These are phyloP conservation scores for Piloderma croceum DNA, from an alignment of 768 basidiomycete species.

Conservation along the genomic window DNA sequence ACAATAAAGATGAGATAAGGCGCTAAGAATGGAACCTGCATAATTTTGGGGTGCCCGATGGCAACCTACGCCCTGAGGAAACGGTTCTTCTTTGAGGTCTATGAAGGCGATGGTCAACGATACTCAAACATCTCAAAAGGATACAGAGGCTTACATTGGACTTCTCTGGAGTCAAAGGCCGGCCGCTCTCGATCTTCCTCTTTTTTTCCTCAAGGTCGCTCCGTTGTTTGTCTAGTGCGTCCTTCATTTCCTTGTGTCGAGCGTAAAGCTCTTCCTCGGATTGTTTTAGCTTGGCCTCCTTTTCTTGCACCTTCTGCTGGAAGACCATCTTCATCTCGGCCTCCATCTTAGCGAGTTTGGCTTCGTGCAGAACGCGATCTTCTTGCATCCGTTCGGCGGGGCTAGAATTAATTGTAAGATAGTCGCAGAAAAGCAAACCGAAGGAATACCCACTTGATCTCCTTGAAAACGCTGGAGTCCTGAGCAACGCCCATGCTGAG, in stretches of 20 bases:
- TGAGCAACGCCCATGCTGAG: slow-evolving; percentile 97
- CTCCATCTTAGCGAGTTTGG: slow-evolving; percentile 98
- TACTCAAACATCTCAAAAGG: slow-evolving; percentile 4
- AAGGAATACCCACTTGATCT: slow-evolving; percentile 79
- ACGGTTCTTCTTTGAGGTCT: slow-evolving; percentile 68
- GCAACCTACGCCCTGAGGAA: too few species aligned
- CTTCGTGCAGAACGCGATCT: slow-evolving; percentile 93
- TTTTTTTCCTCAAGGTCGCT: slow-evolving; percentile 97
- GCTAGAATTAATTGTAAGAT: slow-evolving; percentile 41
- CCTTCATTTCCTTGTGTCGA: slow-evolving; percentile 99
- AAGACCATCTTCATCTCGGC: slow-evolving; percentile 99
- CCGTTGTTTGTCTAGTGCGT: slow-evolving; percentile 95
- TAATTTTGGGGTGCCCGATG: too few species aligned
- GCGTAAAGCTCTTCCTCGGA: slow-evolving; percentile 98
- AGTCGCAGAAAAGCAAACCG: background rate
- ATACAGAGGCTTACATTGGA: slow-evolving; percentile 52
- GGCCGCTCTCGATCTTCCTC: slow-evolving; percentile 88
- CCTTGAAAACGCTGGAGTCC: slow-evolving; percentile 97
- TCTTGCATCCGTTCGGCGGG: slow-evolving; percentile 95
- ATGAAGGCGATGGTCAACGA: slow-evolving; percentile 12
- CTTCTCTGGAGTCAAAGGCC: slow-evolving; percentile 95
- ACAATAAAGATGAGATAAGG: slow-evolving; percentile 19
- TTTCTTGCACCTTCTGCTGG: slow-evolving; percentile 99
- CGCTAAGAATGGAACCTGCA: slow-evolving; percentile 24
- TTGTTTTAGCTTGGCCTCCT: slow-evolving; percentile 98